Base-by-base conservation (phyloP, 2,329 filamentous ascomycete genomes). In the Aspergillus sp. region DNA sequence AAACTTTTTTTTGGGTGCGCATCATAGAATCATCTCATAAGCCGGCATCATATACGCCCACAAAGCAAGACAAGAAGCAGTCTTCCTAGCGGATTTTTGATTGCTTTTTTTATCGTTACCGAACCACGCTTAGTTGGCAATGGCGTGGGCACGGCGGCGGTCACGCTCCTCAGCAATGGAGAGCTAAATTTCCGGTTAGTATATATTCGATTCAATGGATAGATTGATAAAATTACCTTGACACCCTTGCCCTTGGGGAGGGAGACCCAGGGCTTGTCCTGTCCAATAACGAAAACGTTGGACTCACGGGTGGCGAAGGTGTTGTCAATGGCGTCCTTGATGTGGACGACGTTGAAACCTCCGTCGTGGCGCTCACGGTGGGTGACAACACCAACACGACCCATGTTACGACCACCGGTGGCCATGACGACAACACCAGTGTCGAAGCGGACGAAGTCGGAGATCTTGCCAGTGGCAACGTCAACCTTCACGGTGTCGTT, bases 401-500 rank as follows among this genome's bases (percentile, higher is more conserved):
- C 93, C 91, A 97, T 98, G 89, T 98, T 98, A 73, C 91, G 93
- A 85, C 93, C 93, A 85, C 93, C 93, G 64, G 93, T 98, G 69
- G 86, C 87, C 91, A 98, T 98, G 75, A 87, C 90, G 65, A 98
- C 90, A 71, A 89, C 86, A 76, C 91, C 93, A 69, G 90, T 96
- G 75, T 98, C 93, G 79, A 98, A 98, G 78, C 86, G 88, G 83
- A 97, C 90, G 79, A 87, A 97, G 78, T 98, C 93, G 64, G 81
- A 76, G 78, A 98, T 94, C 86, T 97, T 98, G 81, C 93, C 93
- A 57, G 90, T 95, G 67, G 86, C 77, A 48, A 98, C 81, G 69
- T 98, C 88, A 65, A 98, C 91, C 89, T 98, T 98, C 78, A 98
- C 90, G 50, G 93, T 97, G 81, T 98, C 93, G 83, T 98, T 97